Conservation (phyloP, 2,329 filamentous ascomycete species). For the Paecilomyces variotii region DNA sequence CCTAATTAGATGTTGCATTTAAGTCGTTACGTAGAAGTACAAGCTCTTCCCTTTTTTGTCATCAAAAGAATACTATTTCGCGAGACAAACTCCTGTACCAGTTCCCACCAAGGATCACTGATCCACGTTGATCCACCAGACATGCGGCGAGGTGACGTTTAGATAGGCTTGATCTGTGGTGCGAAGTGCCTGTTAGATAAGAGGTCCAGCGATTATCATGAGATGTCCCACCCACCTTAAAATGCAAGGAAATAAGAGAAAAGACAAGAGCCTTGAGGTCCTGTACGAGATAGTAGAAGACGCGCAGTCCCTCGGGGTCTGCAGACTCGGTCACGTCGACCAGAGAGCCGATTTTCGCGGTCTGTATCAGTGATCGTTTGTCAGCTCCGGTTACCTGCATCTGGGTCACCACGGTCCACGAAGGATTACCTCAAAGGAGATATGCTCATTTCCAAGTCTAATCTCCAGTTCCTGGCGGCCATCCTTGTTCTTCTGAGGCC, state of each 20-base stretch:
- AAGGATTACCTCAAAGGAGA: slow-evolving; percentile 76
- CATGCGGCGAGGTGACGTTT: slow-evolving; percentile 10
- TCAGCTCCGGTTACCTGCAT: not conserved
- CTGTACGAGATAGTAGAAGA: slow-evolving; percentile 98
- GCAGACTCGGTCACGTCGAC: slow-evolving; percentile 95
- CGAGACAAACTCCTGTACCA: not conserved
- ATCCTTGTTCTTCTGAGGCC: slow-evolving; percentile 99
- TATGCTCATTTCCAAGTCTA: slow-evolving; percentile 85
- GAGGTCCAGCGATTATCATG: not conserved
- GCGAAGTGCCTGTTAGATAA: slow-evolving; percentile 2
- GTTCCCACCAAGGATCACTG: not conserved
- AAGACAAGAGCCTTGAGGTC: slow-evolving; percentile 96
- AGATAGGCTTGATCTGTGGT: slow-evolving; percentile 46
- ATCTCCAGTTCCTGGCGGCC: slow-evolving; percentile 96
- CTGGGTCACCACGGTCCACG: too few species aligned
- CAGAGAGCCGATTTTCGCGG: slow-evolving; percentile 93
- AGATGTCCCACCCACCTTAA: slow-evolving; percentile 57
- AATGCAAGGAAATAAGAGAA: slow-evolving; percentile 90
- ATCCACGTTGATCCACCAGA: not conserved
- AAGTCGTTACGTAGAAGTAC: not conserved
- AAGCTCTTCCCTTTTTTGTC: not conserved
- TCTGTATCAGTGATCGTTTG: slow-evolving; percentile 46
- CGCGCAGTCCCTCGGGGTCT: slow-evolving; percentile 88
- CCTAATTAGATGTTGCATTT: not conserved
- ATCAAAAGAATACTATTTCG: not conserved